These are phyloP conservation scores for Neurospora tetraspora DNA, from an alignment of 495 filamentous ascomycete species.

Conservation along the genomic window DNA sequence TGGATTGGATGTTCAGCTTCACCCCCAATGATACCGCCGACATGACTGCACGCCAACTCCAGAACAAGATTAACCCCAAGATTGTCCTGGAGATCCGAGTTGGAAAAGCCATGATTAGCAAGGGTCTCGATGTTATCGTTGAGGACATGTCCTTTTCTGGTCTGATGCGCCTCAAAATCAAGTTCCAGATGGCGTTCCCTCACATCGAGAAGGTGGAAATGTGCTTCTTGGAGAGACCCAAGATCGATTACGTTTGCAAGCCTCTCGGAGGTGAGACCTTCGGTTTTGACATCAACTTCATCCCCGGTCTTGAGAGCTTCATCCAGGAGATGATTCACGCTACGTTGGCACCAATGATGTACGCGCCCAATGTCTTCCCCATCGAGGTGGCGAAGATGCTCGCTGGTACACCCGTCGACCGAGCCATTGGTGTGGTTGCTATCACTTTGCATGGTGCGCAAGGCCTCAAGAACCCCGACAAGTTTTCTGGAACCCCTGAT, in stretches of 20 bases:
- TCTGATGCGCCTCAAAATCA: conserved; percentile 92
- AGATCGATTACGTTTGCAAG: conserved; percentile 94
- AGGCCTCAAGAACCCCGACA: conserved; percentile 89
- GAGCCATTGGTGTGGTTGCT: conserved; percentile 88
- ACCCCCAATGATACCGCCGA: conserved; percentile 89
- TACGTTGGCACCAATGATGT: conserved; percentile 92
- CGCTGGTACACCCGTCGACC: conserved; percentile 86
- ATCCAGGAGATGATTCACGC: conserved; percentile 93
- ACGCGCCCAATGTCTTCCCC: conserved; percentile 92
- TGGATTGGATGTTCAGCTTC: conserved; percentile 99
- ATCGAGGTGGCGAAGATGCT: conserved; percentile 99
- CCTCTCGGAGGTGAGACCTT: conserved; percentile 90
- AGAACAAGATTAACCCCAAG: conserved; percentile 95
- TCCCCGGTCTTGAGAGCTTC: conserved; percentile 84
- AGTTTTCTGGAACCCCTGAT: conserved; percentile 86
- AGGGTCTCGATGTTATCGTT: conserved; percentile 94
- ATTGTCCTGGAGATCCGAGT: conserved; percentile 86
- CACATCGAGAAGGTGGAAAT: conserved; percentile 90
- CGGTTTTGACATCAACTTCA: conserved; percentile 98
- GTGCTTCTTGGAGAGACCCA: conserved; percentile 63
- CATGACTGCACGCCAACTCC: conserved; percentile 79
- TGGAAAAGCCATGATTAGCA: conserved; percentile 90
- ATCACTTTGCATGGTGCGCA: conserved; percentile 84
- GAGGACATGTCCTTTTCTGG: conserved; percentile 94
- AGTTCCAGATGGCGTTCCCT: conserved; percentile 90